Evolutionary conservation across 805 yeast genomes (phyloP), one percentile per base, ranked within the genome.

Genomic region (Yarrowia divulgata): DNA sequence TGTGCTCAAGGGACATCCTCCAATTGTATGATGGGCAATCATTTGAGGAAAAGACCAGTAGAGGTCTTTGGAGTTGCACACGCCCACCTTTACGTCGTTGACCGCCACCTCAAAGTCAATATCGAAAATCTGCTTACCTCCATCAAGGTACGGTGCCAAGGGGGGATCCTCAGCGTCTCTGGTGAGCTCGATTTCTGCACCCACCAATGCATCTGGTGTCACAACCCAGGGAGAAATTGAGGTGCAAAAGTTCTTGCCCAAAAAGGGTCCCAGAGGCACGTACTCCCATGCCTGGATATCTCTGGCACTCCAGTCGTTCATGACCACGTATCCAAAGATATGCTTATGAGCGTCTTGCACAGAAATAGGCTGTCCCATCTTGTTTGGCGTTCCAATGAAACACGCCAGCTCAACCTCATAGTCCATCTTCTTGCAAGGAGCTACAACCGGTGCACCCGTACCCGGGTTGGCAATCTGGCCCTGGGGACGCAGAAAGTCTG

Each of bases 211-310:
- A 55, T 74, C 76, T 23, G 72, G 68, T 6, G 70, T 63, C 13
- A 74, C 73, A 5, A 74, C 73, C 76, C 76, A 74, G 3, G 76
- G 71, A 9, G 75, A 73, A 16, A 74, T 70, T 9, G 74, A 69
- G 1, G 76, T 74, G 23, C 72, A 75, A 37, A 74, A 74, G 62
- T 73, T 74, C 68, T 74, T 74, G 2, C 74, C 72, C 14, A 73
- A 62, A 63, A 74, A 74, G 3, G 76, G 76, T 1, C 76, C 76
- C 8, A 74, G 72, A 4, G 76, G 76, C 10, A 73, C 73, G 39
- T 72, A 73, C 40, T 74, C 76, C 76, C 76, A 74, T 5, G 74
- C 73, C 55, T 74, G 76, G 39, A 74, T 63, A 43, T 74, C 76
- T 49, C 76, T 50, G 6, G 76, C 75, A 29, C 72, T 71, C 76